Evolutionary conservation across 768 basidiomycete species (phyloP).

Genomic region (Epithele typhae): DNA sequence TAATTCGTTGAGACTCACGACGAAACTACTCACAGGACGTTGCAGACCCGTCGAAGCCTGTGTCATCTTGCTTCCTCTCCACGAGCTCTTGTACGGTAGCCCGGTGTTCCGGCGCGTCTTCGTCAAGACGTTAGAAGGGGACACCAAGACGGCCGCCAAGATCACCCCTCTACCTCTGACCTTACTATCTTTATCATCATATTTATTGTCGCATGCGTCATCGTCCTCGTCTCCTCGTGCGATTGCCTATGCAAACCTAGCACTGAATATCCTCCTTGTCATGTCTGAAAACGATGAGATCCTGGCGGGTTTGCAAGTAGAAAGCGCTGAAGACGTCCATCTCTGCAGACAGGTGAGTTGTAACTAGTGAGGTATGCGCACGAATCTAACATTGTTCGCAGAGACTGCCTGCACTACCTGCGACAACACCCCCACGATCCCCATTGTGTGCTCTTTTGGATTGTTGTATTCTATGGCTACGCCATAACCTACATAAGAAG

Average conservation of each 20-base stretch:
- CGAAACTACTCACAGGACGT: not conserved
- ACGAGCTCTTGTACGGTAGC: conserved; percentile 56
- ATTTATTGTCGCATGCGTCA: conserved; percentile 63
- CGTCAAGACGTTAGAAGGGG: conserved; percentile 27
- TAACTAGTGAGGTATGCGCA: not conserved
- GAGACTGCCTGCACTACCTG: conserved; percentile 51
- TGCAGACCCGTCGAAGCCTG: conserved; percentile 60
- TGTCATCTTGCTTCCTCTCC: conserved; percentile 53
- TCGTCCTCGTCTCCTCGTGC: conserved; percentile 55
- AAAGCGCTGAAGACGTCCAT: conserved; percentile 38
- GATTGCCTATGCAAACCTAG: conserved; percentile 56
- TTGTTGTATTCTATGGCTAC: conserved; percentile 64
- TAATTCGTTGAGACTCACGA: not conserved
- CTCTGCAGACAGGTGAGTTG: conserved; percentile 57
- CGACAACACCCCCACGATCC: conserved; percentile 34
- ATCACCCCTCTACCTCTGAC: conserved; percentile 40
- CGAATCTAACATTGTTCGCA: conserved; percentile 16
- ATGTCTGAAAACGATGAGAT: conserved; percentile 46
- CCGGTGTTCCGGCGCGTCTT: conserved; percentile 45
- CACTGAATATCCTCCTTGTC: conserved; percentile 48
- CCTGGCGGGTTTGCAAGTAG: conserved; percentile 42
- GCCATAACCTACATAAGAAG: conserved; percentile 63
- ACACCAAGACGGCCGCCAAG: conserved; percentile 17
- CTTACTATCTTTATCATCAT: conserved; percentile 56
- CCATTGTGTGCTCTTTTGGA: conserved; percentile 60